Percentiles rank a stretch among this genome's conserved stretches.
Conservation (phyloP, 805 yeast genomes). For the Naumovozyma dairenensis region DNA sequence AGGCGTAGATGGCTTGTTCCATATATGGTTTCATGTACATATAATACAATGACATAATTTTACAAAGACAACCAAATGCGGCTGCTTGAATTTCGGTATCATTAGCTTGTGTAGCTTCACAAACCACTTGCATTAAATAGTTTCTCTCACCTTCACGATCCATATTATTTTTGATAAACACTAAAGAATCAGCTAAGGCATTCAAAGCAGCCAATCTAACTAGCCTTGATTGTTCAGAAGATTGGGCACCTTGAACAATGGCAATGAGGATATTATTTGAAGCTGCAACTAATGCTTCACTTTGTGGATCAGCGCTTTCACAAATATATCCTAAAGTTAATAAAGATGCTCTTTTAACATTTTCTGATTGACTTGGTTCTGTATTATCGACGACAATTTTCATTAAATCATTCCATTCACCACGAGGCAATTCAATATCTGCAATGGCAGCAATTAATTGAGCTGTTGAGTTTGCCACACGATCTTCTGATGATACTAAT, state of each 20-base stretch:
- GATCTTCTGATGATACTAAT: conserved; percentile 49
- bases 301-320: conserved; percentile 78
- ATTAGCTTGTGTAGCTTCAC: conserved; percentile 94
- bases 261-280: conserved; percentile 90
- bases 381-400: conserved; percentile 80
- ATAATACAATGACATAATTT: conserved; percentile 85
- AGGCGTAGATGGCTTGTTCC: conserved; percentile 90
- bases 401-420: conserved; percentile 84
- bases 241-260: conserved; percentile 91
- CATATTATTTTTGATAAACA: conserved; percentile 80
- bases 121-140: conserved; percentile 96
- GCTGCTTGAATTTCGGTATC: conserved; percentile 79
- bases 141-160: conserved; percentile 91
- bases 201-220: conserved; percentile 87
- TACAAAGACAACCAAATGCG: conserved; percentile 90
- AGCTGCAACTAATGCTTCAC: conserved; percentile 65
- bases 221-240: conserved; percentile 58
- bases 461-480: conserved; percentile 83
- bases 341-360: conserved; percentile 78
- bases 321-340: conserved; percentile 92
- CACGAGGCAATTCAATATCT: conserved; percentile 82
- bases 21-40: conserved; percentile 85
- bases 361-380: conserved; percentile 61
- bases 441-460: conserved; percentile 95
- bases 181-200: conserved; percentile 84